Conservation (phyloP, 495 filamentous ascomycete species). For the Neurospora cerealis region DNA sequence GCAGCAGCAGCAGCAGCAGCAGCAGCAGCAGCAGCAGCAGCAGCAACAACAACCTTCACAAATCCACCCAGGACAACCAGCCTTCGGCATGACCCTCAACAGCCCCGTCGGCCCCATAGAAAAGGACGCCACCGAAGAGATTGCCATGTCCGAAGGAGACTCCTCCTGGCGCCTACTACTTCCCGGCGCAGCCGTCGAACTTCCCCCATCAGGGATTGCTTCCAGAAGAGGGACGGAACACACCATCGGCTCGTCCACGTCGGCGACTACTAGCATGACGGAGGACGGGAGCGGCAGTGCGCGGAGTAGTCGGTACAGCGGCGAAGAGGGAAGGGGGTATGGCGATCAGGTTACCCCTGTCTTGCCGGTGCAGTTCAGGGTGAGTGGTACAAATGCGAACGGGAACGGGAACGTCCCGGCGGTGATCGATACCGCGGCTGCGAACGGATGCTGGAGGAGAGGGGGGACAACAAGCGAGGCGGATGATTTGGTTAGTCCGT, state of each 20-base stretch:
- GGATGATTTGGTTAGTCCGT: background rate
- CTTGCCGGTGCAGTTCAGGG: background rate
- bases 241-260: background rate
- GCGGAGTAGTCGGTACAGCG: background rate
- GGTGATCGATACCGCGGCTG: background rate
- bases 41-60: background rate
- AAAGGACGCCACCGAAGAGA: background rate
- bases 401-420: background rate
- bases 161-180: background rate
- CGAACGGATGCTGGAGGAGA: background rate
- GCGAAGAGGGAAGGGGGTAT: background rate
- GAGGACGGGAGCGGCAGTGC: background rate
- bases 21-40: slow-evolving; percentile 7
- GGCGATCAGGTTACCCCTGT: background rate
- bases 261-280: background rate
- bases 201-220: background rate
- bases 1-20: too few species aligned
- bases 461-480: background rate
- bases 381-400: background rate
- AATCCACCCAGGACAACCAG: background rate
- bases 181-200: background rate
- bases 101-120: background rate
- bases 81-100: background rate
- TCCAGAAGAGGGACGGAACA: background rate
- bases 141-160: too few species aligned